Conservation (phyloP, 1,284 basidiomycete species). For the Ceratobasidium sp. region DNA sequence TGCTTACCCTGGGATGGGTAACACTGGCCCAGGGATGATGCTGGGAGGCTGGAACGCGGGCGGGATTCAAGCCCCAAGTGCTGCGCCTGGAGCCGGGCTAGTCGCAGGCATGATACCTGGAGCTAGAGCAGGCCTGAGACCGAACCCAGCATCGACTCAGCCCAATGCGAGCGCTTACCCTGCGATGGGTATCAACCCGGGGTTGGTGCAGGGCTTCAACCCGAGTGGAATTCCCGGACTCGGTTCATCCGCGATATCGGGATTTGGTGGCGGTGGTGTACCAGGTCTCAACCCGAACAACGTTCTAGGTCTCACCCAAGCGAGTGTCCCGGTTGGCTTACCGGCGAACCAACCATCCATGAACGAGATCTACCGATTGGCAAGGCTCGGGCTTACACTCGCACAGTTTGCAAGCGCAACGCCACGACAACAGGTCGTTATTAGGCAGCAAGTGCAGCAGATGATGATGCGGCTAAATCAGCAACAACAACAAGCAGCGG, state of each 20-base stretch:
- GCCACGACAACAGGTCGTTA: not conserved
- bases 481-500: conserved; percentile 9
- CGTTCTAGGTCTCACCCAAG: not conserved
- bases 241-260: not conserved
- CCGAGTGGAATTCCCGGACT: conserved; percentile 2
- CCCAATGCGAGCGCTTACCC: not conserved
- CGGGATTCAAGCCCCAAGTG: not conserved
- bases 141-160: conserved; percentile 21
- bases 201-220: conserved; percentile 12
- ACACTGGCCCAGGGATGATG: conserved; percentile 26
- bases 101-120: not conserved
- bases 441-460: conserved; percentile 6
- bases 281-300: not conserved
- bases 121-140: not conserved
- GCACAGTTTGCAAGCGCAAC: conserved; percentile 28
- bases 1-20: not conserved
- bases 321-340: not conserved
- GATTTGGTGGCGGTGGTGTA: not conserved
- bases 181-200: conserved; percentile 27
- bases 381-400: conserved; percentile 24
- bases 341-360: not conserved
- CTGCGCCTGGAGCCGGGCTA: conserved; percentile 11
- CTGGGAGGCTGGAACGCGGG: conserved; percentile 2
- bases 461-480: not conserved
- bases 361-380: conserved; percentile 11